Base-by-base conservation (phyloP, 208 protist genomes). In the Trypanosoma scelopori region DNA sequence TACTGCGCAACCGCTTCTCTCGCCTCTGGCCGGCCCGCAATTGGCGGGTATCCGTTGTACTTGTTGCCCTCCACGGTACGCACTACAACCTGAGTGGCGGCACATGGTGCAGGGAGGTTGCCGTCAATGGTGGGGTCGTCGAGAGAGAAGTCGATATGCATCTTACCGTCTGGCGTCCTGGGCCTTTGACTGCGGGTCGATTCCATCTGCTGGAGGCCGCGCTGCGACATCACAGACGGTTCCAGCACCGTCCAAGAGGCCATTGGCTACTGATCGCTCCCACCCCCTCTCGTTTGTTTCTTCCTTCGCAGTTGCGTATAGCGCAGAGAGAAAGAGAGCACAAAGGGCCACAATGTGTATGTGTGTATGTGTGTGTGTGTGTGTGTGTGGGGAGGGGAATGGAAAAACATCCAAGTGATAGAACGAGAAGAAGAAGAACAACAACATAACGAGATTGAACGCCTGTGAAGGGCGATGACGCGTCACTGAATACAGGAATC, bases 31-130 rank as follows among this genome's bases (percentile, higher is more conserved):
- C 69, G 49, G 22, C 87, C 87, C 16, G 42, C 28, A 28, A 65
- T 73, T 7, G 50, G 74, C 15, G 73, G 57, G 59, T 94, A 94
- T 20, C 88, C 88, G 61, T 94, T 91, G 53, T 37, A 69, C 27
- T 69, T 72, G 28, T 30, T 20, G 45, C 27, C 48, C 3, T 79
- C 42, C 45, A 89, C 50, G 2, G 39, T 65, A 28, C 81, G 63
- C 39, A 65, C 51, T n/a, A 93, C 43, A 39, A 22, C 39, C 22
- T 81, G 60, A 43, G 80, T 80, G 20, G 79, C 75, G 39, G 55
- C 47, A 7, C 52, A 43, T 41, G 67, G 66, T 1, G 74, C 69
- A 7, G 51, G 49, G 1, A 96, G 47, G 59, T 96, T 97, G 20
- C 89, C 91, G 65, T 82, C 65, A 30, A 80, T 43, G 6, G 71